Base-by-base conservation (phyloP, 495 filamentous ascomycete genomes). In the Tuber brumale region DNA sequence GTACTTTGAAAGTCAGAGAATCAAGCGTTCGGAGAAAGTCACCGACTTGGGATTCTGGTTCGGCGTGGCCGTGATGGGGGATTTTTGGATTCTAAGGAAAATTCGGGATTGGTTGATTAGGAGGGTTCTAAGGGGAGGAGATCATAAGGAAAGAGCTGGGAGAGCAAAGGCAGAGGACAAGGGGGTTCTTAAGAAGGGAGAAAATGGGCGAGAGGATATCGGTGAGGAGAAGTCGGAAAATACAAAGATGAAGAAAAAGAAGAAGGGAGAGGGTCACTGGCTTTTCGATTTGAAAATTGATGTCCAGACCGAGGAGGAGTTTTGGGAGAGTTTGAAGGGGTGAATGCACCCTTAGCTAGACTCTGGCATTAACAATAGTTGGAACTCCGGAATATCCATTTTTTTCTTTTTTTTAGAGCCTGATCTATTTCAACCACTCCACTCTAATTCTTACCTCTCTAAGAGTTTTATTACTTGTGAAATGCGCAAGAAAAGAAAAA, bases 1-100 rank as follows among this genome's bases (percentile, higher is more conserved):
- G 12, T 79, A 79, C n/a, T 80, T 75, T 10, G 75, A 77, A 44
- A n/a, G 70, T 1, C 10, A 48, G 41, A 39, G 69, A 1, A 27
- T 45, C 41, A 23, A 41, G 44, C 72, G 79, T 41, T 73, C 70
- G 23, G 70, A 74, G 39, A 73, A 14, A 12, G 71, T 81, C 37
- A 74, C 75, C 0, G 69, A 73, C 27, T n/a, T 75, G 42, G 78
- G 78, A 23, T 81, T 79, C 75, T 81, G 79, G 79, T 46, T 75
- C 41, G 79, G 72, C 3, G 44, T 71, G 12, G 77, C 46, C 1
- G 35, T 76, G 0, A 81, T 81, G 79, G 78, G 79, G 14, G 79
- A 81, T 31, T 74, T 66, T 70, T 77, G 72, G 78, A 16, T 70
- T 41, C 27, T 71, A 19, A 77, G 79, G 46, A 42, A 57, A 9